Evolutionary conservation across 805 yeast species (phyloP).

Genomic region (Suhomyces vadensis): DNA sequence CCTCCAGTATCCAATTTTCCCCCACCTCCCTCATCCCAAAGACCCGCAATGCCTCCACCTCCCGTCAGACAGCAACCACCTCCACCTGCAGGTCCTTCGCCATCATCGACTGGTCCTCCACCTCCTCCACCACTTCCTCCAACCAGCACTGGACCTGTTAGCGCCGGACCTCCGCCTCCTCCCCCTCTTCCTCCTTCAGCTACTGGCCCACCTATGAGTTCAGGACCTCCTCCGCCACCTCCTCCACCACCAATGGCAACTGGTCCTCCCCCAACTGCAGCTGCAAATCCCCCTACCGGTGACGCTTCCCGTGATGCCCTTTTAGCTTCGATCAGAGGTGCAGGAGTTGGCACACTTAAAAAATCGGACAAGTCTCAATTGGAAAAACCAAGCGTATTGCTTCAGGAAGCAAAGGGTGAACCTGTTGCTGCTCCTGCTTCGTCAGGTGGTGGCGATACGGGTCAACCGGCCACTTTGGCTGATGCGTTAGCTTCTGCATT

Average conservation of each 20-base stretch:
- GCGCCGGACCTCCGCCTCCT: conserved; percentile 20
- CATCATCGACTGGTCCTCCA: conserved; percentile 16
- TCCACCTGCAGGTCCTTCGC: conserved; percentile 7
- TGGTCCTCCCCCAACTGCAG: conserved; percentile 46
- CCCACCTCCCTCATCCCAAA: conserved; percentile 43
- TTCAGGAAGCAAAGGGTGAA: conserved; percentile 73
- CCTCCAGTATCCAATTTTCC: conserved; percentile 21
- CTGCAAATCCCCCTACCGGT: conserved; percentile 33
- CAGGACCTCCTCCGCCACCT: conserved; percentile 22
- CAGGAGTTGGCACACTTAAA: conserved; percentile 65
- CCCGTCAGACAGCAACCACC: conserved; percentile 18
- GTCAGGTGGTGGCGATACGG: conserved; percentile 46
- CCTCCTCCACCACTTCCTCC: conserved; percentile 28
- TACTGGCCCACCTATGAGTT: neutral
- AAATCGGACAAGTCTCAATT: conserved; percentile 82
- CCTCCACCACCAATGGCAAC: conserved; percentile 21
- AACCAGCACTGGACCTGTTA: conserved; percentile 19
- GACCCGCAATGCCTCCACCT: conserved; percentile 19
- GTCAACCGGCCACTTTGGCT: conserved; percentile 67
- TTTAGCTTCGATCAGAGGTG: conserved; percentile 79
- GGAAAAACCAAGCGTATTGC: conserved; percentile 72
- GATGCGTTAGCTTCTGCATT: conserved; percentile 89
- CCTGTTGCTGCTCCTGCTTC: conserved; percentile 37
- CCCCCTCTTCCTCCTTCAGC: conserved; percentile 22
- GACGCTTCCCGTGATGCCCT: conserved; percentile 76